Evolutionary conservation across 495 filamentous ascomycete genomes (phyloP), one percentile per base, ranked within the genome.

Genomic region (Beverwykella pulmonaria): DNA sequence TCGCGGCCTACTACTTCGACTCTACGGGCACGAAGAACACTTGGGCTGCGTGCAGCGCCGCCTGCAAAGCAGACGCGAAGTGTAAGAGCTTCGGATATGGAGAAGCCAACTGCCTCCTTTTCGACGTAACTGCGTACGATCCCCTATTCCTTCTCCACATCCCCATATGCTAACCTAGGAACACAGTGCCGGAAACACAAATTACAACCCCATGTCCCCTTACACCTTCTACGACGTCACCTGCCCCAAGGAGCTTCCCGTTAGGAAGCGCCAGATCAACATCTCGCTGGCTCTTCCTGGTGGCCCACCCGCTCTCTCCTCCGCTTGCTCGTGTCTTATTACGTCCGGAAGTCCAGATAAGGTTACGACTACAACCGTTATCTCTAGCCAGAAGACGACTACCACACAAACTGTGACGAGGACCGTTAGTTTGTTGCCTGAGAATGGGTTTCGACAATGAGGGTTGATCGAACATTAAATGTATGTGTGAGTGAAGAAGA

Each of bases 91-190:
- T 69, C 44, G 67, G 67, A 1, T 69, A 69, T 34, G 67, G 67
- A 34, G 67, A 69, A 27, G 60, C 67, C 23, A 69, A 69, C 61
- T 69, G 67, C 67, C 58, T 69, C 52, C 67, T 69, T 25, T 69
- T 69, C 32, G 61, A 64, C 26, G 49, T 69, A 6, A 15, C 53
- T 19, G 60, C 61, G 67, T 69, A 69, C 20, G 66, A 26, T 19
- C 15, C 30, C 34, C 30, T 7, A n/a, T 15, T 34, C 39, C 32
- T 20, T 5, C 46, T 60, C 55, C 41, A 20, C 30, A 2, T 6
- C n/a, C 4, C 30, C 20, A 23, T 22, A 44, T 29, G 6, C 19
- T 25, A 15, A 19, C 50, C 32, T 20, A 12, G 17, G 41, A 41
- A 46, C 15, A 2, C 56, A 69, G 67, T 12, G 48, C 47, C 61